Base-by-base conservation (phyloP, 2,329 filamentous ascomycete species). In the Xylariaceae sp. region DNA sequence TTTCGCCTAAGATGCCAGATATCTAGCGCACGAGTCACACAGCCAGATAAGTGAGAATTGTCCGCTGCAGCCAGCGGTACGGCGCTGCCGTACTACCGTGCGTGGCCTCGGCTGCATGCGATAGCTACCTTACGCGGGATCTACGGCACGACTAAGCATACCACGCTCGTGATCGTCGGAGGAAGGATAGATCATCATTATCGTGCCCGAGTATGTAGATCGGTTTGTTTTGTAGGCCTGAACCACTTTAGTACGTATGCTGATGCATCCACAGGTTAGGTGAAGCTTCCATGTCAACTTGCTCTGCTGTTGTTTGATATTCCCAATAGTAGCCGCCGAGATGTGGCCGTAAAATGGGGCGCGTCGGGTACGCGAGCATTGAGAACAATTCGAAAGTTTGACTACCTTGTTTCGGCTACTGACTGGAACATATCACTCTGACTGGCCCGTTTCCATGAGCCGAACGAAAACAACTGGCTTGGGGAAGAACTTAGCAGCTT, bases 261-360 rank as follows among this genome's bases (percentile, higher is more conserved):
- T 30, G 35, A 51, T 55, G 23, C 23, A 30, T 5, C 23, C 23
- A 30, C 5, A 30, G 11, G 35, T 52, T 50, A 15, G 17, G 60
- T 59, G 54, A 48, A 35, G 61, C 56, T 51, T 53, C 49, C 48
- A 39, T 5, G 41, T 51, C 15, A 6, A 45, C 55, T 48, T 48
- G 50, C 51, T 53, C 23, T 50, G 55, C 41, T 30, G 11, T 53
- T 57, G 45, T 50, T 59, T 35, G 45, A 48, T 50, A 13, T 9
- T 45, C 34, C 23, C 15, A 18, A 45, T 13, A 23, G 52, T 56
- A 57, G 56, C 35, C 56, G 55, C 64, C 64, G 64, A 65, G 50
- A 58, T 61, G 55, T 59, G 54, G 57, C 63, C 63, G 61, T 59
- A 47, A 30, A 30, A 13, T 56, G 34, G 51, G 45, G 41, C 51